Conservation (phyloP, 2,329 filamentous ascomycete genomes). For the Talaromyces marneffei region DNA sequence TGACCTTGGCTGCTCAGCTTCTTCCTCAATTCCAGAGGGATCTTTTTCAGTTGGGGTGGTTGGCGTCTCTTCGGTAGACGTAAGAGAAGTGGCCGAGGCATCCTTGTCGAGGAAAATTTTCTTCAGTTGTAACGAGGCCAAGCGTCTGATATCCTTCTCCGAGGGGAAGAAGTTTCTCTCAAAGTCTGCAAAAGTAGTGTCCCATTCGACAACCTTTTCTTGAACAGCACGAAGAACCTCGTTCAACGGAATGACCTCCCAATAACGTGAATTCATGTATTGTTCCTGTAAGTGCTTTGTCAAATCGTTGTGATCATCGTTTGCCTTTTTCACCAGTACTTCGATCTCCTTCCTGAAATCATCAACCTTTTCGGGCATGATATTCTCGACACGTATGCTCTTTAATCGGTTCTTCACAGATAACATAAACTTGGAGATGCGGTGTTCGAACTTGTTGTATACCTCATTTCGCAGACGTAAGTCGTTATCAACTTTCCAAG, state of each 20-base stretch:
- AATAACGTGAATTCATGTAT: conserved; percentile 91
- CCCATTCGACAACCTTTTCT: conserved; percentile 90
- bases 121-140: conserved; percentile 86
- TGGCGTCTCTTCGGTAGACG: conserved; percentile 61
- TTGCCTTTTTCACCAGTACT: conserved; percentile 66
- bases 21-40: conserved; percentile 24
- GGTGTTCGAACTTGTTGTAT: conserved; percentile 71
- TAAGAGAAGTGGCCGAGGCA: conserved; percentile 70
- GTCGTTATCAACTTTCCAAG: conserved; percentile 97
- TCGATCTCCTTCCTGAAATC: conserved; percentile 79
- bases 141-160: conserved; percentile 88
- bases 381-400: conserved; percentile 85
- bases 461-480: conserved; percentile 88
- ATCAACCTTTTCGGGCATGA: conserved; percentile 79
- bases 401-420: conserved; percentile 79
- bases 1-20: conserved; percentile 25
- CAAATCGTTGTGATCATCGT: conserved; percentile 73
- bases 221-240: conserved; percentile 82
- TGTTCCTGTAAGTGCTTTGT: conserved; percentile 76
- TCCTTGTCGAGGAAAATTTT: conserved; percentile 88
- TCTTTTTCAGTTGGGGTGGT: conserved; percentile 37
- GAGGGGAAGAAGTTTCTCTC: conserved; percentile 88
- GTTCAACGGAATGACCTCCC: conserved; percentile 93
- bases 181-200: conserved; percentile 81
- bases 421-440: conserved; percentile 77